Evolutionary conservation across 2,329 filamentous ascomycete genomes (phyloP).

Genomic region (Parastagonospora nodorum): DNA sequence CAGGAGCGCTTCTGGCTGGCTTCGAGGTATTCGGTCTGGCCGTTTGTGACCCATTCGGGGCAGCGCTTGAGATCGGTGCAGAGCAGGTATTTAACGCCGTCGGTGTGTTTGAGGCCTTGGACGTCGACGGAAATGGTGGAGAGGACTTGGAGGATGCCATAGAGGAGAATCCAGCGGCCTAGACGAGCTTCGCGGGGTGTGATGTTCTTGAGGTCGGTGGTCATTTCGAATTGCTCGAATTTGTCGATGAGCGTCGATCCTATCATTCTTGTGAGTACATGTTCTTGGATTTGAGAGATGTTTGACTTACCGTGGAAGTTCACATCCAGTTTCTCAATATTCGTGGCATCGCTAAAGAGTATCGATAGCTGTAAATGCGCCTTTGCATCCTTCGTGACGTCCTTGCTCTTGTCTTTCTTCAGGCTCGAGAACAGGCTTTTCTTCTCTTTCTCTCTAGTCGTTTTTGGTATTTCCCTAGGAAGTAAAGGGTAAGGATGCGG

Average conservation of each 20-base stretch:
- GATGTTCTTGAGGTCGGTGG: constrained; percentile 34
- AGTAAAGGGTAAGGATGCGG: constrained; percentile 69
- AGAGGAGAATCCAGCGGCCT: constrained; percentile 52
- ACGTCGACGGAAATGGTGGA: constrained; percentile 50
- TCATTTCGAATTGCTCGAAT: constrained; percentile 50
- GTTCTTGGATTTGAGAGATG: neutral
- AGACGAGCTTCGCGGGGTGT: constrained; percentile 50
- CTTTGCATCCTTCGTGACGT: constrained; percentile 43
- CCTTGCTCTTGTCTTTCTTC: constrained; percentile 43
- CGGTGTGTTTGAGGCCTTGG: constrained; percentile 43
- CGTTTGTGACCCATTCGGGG: constrained; percentile 44
- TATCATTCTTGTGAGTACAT: constrained; percentile 6
- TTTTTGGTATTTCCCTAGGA: constrained; percentile 48
- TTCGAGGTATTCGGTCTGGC: constrained; percentile 32
- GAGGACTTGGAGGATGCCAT: constrained; percentile 49
- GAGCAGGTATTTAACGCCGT: constrained; percentile 48
- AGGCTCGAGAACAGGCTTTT: constrained; percentile 42
- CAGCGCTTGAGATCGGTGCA: constrained; percentile 45
- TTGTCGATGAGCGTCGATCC: constrained; percentile 48
- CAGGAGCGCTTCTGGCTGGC: constrained; percentile 38
- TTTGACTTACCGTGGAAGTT: constrained; percentile 39
- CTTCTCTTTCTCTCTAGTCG: constrained; percentile 34
- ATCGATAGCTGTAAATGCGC: constrained; percentile 47
- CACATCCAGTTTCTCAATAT: constrained; percentile 46
- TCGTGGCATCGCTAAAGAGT: constrained; percentile 48